Conservation (phyloP, 768 basidiomycete genomes). For the Termitomyces sp. region DNA sequence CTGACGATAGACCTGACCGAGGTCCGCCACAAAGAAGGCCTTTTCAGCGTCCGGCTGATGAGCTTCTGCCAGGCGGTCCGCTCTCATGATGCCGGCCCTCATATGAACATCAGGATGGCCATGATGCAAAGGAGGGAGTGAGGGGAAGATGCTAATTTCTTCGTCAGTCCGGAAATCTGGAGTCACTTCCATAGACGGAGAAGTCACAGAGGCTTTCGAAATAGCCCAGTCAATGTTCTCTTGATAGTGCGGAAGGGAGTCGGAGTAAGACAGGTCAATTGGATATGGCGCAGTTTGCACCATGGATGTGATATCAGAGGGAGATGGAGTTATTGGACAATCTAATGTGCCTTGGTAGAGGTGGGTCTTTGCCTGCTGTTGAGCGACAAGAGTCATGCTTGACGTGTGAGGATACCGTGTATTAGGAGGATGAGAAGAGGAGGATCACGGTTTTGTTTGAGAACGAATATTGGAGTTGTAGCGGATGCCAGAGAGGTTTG, state of each 20-base stretch:
- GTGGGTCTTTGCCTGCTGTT: constrained; percentile 63
- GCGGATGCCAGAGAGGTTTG: constrained; percentile 70
- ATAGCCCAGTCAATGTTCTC: constrained; percentile 55
- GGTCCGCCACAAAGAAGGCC: constrained; percentile 95
- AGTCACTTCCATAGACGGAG: too few species aligned
- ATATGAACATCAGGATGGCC: constrained; percentile 76
- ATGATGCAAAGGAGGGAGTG: constrained; percentile 59
- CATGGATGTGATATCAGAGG: constrained; percentile 47
- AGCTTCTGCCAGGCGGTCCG: constrained; percentile 44
- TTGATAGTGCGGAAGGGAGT: constrained; percentile 17
- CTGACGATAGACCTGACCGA: constrained; percentile 81
- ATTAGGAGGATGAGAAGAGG: constrained; percentile 8
- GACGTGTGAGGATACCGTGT: constrained; percentile 31
- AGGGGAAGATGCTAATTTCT: constrained; percentile 47
- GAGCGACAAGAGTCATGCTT: constrained; percentile 59
- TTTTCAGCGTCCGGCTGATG: constrained; percentile 76
- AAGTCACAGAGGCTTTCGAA: background rate
- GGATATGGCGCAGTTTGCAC: constrained; percentile 38
- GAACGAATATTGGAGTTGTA: constrained; percentile 10
- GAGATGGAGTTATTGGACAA: constrained; percentile 11
- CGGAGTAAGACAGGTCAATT: constrained; percentile 26
- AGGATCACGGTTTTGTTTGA: constrained; percentile 3
- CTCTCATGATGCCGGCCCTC: constrained; percentile 68
- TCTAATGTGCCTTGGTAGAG: constrained; percentile 42
- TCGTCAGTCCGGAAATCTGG: background rate